Base-by-base conservation (phyloP, 1,284 basidiomycete genomes). In the Ustilago esculenta region DNA sequence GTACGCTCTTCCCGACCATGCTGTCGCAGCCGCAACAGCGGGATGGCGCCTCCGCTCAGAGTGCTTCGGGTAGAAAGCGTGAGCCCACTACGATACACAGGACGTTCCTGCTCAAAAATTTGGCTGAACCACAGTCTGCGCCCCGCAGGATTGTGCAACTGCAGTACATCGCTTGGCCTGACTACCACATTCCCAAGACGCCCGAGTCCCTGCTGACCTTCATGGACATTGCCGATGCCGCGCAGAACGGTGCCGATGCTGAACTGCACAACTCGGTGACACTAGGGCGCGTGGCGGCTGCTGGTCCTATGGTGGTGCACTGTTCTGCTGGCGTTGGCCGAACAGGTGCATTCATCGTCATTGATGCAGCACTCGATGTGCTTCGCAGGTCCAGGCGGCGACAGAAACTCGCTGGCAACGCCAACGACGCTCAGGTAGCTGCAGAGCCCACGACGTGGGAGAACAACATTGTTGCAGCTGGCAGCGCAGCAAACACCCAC, bases 271-370 rank as follows among this genome's bases (percentile, higher is more conserved):
- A 39, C 8, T 29, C 45, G 9, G 30, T 24, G 9, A 23, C 32
- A 2, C 39, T 41, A 18, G 54, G 53, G 10, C 34, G 41, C 1
- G 23, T 15, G 5, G 7, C 30, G 15, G 34, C 46, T 18, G 65
- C 57, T 23, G 77, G 72, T 9, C 80, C 79, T 1, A 65, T 78
- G 49, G 46, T 81, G 4, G 76, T 81, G 23, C 80, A 81, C 55
- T 81, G 80, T 50, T 81, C 80, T n/a, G 80, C 80, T 3, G 80
- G 80, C 15, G 76, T 81, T 0, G 80, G 80, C 11, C 60, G 80
- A 4, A 77, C 79, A 12, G 80, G 80, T 34, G 72, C 80, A 0
- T 79, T 74, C 44, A 70, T 81, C 27, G 71, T 75, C 15, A 75
- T 81, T 20, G 76, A 81, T 39, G 46, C 73, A 1, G 67, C 73